These are phyloP conservation scores for Leptographium procerum DNA, from an alignment of 2,329 filamentous ascomycete genomes.

Conservation along the genomic window DNA sequence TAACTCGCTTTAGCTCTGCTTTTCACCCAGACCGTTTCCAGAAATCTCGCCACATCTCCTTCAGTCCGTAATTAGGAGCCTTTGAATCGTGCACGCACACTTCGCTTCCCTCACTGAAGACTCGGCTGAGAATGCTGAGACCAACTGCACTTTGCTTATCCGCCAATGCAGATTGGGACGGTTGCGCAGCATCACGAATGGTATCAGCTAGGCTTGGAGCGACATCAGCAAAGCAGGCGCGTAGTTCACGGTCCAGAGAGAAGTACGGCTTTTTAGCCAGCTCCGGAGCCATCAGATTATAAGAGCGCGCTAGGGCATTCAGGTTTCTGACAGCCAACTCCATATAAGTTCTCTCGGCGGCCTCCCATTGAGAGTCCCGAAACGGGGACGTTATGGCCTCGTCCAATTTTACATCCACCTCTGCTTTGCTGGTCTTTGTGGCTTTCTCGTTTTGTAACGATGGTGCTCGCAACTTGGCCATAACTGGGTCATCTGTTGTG, in stretches of 20 bases:
- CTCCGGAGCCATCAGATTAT: constrained; percentile 90
- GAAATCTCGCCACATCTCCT: constrained; percentile 80
- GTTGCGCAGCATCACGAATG: constrained; percentile 53
- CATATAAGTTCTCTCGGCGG: constrained; percentile 62
- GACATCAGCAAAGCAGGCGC: constrained; percentile 72
- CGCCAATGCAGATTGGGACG: constrained; percentile 17
- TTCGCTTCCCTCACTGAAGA: constrained; percentile 36
- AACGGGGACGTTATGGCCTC: constrained; percentile 42
- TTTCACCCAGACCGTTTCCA: constrained; percentile 22
- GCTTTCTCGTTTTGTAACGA: background rate
- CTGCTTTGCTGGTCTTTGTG: background rate
- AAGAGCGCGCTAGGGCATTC: constrained; percentile 70
- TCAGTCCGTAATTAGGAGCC: constrained; percentile 70
- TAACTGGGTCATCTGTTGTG: constrained; percentile 35
- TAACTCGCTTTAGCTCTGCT: too few species aligned
- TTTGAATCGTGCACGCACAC: constrained; percentile 63
- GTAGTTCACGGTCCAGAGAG: constrained; percentile 69
- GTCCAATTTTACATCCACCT: background rate
- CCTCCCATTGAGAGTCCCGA: constrained; percentile 67
- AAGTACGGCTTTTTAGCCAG: constrained; percentile 91
- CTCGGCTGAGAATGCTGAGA: constrained; percentile 48
- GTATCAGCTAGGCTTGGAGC: constrained; percentile 63
- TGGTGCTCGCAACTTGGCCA: constrained; percentile 16
- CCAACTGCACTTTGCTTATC: constrained; percentile 25
- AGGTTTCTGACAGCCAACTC: constrained; percentile 64